Base-by-base conservation (phyloP, 1,284 basidiomycete species). In the Athelia psychrophila region DNA sequence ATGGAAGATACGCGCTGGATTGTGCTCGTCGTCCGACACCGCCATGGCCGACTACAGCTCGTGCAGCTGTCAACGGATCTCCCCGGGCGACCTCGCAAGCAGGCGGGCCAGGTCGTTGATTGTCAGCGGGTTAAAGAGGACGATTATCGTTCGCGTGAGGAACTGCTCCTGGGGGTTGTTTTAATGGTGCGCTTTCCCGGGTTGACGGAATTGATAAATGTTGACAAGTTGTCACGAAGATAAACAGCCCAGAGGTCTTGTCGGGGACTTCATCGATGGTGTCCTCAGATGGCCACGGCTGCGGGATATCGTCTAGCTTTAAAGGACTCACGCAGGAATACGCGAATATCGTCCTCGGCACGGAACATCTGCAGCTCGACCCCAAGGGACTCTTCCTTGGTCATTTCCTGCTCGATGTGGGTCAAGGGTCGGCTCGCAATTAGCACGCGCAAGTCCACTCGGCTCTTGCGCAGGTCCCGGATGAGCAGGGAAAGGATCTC, bases 161-260 rank as follows among this genome's bases (percentile, higher is more conserved):
- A 54, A 25, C 18, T 49, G 53, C 20, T 51, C 48, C 15, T 48
- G 56, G 44, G 58, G 53, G 15, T 6, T 24, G n/a, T 59, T 55
- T 19, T 47, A 35, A 44, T 4, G 59, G 42, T 47, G 2, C 44
- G 22, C 16, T 49, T 19, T 15, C 52, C 23, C 33, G 46, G 47
- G 15, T 48, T 49, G n/a, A 66, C 51, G 27, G 61, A 60, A 49
- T 60, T 64, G 50, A 65, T 54, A 27, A 64, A 61, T 2, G 65
- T 66, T n/a, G n/a, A n/a, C n/a, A n/a, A n/a, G n/a, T n/a, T 19
- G 55, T 53, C 9, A 64, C 58, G 49, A 64, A 66, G 22, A 66
- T 66, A 40, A 66, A 66, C 15, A 66, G 50, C 3, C 61, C 60
- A 19, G 55, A 50, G 3, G 64, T 54, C 32, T 56, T 64, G 19